A percentile compares a stretch with the other conserved stretches of the same genome.
These are phyloP conservation scores for Cystobasidium pallidum DNA, from an alignment of 1,284 basidiomycete species.

Conservation along the genomic window DNA sequence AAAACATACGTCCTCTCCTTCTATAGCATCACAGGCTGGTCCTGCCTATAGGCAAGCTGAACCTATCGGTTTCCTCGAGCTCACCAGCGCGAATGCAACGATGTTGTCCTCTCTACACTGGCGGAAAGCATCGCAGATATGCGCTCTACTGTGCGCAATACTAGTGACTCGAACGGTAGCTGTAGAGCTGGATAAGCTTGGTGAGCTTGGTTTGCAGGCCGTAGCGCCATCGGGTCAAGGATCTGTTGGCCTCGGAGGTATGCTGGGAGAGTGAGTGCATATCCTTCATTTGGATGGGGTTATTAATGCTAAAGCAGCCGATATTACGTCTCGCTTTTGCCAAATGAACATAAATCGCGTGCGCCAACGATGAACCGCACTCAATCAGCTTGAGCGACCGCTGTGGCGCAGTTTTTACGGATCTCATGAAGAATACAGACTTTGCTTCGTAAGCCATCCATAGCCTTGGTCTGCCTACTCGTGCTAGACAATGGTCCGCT, in stretches of 20 bases:
- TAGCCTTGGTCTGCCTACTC: background rate
- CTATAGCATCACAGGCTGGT: too few relatives aligned
- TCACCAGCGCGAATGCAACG: background rate
- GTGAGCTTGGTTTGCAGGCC: constrained; percentile 7
- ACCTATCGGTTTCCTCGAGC: too few relatives aligned
- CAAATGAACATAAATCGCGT: too few relatives aligned
- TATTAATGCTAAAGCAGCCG: too few relatives aligned
- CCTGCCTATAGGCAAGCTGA: too few relatives aligned
- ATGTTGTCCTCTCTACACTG: background rate
- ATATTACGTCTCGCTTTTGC: too few relatives aligned
- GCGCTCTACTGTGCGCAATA: background rate
- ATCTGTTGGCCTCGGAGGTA: background rate
- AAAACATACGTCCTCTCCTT: too few relatives aligned
- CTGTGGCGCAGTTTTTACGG: background rate
- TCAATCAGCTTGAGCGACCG: background rate
- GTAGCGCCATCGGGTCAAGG: background rate
- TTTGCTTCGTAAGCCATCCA: background rate
- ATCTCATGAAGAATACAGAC: background rate
- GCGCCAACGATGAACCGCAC: too few relatives aligned
- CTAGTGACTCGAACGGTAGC: background rate
- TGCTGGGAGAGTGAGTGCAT: background rate
- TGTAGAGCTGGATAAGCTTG: background rate
- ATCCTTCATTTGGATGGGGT: background rate
- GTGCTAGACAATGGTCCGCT: background rate
- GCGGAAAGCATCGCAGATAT: background rate